These are phyloP conservation scores for Cordyceps cateniannulata DNA, from an alignment of 2,329 filamentous ascomycete genomes.

Conservation along the genomic window DNA sequence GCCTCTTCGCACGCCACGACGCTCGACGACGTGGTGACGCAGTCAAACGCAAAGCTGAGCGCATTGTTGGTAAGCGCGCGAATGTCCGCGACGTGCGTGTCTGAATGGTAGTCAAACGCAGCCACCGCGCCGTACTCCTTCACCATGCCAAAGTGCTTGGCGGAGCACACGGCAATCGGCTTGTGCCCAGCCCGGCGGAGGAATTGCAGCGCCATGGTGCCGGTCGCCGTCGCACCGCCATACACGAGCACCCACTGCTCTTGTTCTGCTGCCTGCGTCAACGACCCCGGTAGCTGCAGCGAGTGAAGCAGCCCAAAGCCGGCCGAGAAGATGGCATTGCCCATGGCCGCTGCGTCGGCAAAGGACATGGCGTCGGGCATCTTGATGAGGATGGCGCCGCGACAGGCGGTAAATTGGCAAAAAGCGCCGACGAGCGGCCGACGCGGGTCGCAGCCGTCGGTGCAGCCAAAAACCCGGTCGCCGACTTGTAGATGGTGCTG, in stretches of 20 bases:
- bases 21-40: slow-evolving; percentile 24
- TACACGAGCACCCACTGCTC: slow-evolving; percentile 32
- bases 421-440: slow-evolving; percentile 22
- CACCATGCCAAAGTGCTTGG: slow-evolving; percentile 26
- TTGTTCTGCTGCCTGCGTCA: slow-evolving; percentile 12
- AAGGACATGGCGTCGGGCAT: slow-evolving; percentile 21
- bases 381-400: slow-evolving; percentile 16
- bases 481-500: slow-evolving; percentile 13
- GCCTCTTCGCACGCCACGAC: slow-evolving; percentile 30
- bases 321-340: slow-evolving; percentile 20
- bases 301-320: slow-evolving; percentile 24
- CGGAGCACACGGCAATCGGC: slow-evolving; percentile 20
- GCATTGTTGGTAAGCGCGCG: slow-evolving; percentile 28
- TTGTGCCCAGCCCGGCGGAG: slow-evolving; percentile 5
- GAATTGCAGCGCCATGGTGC: slow-evolving; percentile 36
- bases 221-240: slow-evolving; percentile 37
- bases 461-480: slow-evolving; percentile 21
- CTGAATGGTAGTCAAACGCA: slow-evolving; percentile 31
- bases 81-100: slow-evolving; percentile 23
- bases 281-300: slow-evolving; percentile 20
- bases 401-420: slow-evolving; percentile 21
- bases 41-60: slow-evolving; percentile 32
- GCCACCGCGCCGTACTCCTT: slow-evolving; percentile 30
- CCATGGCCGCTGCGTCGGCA: slow-evolving; percentile 20
- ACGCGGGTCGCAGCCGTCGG: slow-evolving; percentile 17